Evolutionary conservation across 352 stramenopile species (phyloP).

Genomic region (Phytophthora ramorum): DNA sequence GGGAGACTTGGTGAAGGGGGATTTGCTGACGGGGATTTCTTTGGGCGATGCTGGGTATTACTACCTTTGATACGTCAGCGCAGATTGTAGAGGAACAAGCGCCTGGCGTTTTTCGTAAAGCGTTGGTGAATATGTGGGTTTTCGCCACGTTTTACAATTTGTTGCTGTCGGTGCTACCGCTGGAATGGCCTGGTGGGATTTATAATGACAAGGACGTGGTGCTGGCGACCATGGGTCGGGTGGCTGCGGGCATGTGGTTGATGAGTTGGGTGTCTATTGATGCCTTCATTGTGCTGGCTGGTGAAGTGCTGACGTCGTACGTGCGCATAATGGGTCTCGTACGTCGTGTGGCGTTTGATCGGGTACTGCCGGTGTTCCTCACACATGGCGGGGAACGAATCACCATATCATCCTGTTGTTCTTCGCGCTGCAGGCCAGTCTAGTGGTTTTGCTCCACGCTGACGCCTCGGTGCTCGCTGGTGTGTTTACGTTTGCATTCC

Average conservation of each 20-base stretch:
- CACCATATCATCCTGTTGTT: constrained; percentile 88
- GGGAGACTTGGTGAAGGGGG: constrained; percentile 53
- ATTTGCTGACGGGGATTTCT: constrained; percentile 71
- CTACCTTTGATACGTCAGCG: constrained; percentile 90
- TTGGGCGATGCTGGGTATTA: constrained; percentile 91
- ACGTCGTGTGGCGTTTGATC: constrained; percentile 81
- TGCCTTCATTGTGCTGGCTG: constrained; percentile 89
- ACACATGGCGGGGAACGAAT: constrained; percentile 80
- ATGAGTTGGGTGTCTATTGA: constrained; percentile 84
- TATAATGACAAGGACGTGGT: constrained; percentile 75
- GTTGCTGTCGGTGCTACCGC: constrained; percentile 81
- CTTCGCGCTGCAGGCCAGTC: constrained; percentile 70
- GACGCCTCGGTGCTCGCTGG: constrained; percentile 86
- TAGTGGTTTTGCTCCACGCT: constrained; percentile 82
- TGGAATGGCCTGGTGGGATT: constrained; percentile 70
- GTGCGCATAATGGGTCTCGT: constrained; percentile 91
- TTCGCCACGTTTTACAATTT: constrained; percentile 91
- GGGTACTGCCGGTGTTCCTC: constrained; percentile 68
- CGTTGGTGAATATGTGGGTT: constrained; percentile 86
- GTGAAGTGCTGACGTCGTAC: constrained; percentile 89
- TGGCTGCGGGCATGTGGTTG: constrained; percentile 60
- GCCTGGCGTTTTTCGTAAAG: constrained; percentile 85
- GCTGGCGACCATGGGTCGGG: constrained; percentile 75
- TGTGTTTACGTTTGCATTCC: constrained; percentile 93
- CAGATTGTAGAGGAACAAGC: no score